These are phyloP conservation scores for Alopecurus myosuroides DNA, from an alignment of 176 grass and related monocot species.

Conservation along the genomic window DNA sequence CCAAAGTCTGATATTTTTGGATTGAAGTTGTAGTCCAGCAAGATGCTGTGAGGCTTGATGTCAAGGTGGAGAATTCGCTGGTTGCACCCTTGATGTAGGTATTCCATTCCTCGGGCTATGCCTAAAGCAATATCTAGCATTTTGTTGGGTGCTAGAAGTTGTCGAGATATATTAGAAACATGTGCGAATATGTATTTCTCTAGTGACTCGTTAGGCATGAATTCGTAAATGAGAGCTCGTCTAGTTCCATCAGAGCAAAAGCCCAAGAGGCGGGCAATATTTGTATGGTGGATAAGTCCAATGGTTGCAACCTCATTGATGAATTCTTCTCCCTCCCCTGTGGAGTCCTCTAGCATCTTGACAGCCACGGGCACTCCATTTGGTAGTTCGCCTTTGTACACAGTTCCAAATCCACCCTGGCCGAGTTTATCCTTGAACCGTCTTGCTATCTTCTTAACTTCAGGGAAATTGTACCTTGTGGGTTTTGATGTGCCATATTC, in stretches of 20 bases:
- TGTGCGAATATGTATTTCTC: slow-evolving; percentile 34
- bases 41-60: slow-evolving; percentile 64
- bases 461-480: slow-evolving; percentile 55
- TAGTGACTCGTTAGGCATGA: slow-evolving; percentile 54
- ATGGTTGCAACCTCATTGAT: slow-evolving; percentile 83
- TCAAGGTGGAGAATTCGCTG: slow-evolving; percentile 68
- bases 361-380: slow-evolving; percentile 64
- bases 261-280: slow-evolving; percentile 48
- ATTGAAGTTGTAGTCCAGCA: slow-evolving; percentile 39
- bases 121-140: slow-evolving; percentile 37
- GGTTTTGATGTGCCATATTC: slow-evolving; percentile 50
- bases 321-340: slow-evolving; percentile 51
- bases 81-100: slow-evolving; percentile 59
- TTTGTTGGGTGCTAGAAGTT: background rate
- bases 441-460: slow-evolving; percentile 58
- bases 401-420: slow-evolving; percentile 52
- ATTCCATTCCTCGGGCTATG: slow-evolving; percentile 57
- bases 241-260: slow-evolving; percentile 48
- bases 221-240: slow-evolving; percentile 49
- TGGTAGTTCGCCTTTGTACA: slow-evolving; percentile 42
- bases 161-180: background rate
- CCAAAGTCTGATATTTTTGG: slow-evolving; percentile 73
- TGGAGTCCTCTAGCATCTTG: slow-evolving; percentile 54
- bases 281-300: slow-evolving; percentile 55
- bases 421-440: slow-evolving; percentile 41